Evolutionary conservation across 2,329 filamentous ascomycete genomes (phyloP), one percentile per base, ranked within the genome.

Genomic region (Byssochlamys sp.): DNA sequence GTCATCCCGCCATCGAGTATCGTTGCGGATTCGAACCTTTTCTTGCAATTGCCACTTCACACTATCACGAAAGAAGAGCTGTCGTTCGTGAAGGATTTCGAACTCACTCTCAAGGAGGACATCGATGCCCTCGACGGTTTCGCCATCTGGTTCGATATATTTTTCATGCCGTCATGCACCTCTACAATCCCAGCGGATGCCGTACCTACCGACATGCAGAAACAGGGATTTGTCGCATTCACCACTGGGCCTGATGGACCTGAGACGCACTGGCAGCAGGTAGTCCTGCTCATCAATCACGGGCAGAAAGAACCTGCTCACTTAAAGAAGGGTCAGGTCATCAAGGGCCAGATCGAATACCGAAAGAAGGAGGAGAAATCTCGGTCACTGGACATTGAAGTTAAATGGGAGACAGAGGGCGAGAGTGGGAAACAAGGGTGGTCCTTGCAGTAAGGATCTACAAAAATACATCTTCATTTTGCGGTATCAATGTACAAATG

Each of bases 141-240:
- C 72, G 80, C 90, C 12, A 82, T 96, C 64, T 96, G 91, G 90
- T 96, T 96, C 70, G 92, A 97, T 71, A 92, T 88, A 26, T 94
- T 94, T 78, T 96, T 96, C 74, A 83, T 88, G 62, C 84, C 85
- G 9, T 81, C 82, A 0, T 76, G 80, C 35, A 75, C 79, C 35
- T 71, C 75, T 54, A 65, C 67, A 28, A 69, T 82, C 52, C 74
- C 79, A 29, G 73, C 80, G n/a, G 82, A 84, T 54, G 83, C 85
- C 0, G 78, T 84, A 57, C 72, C 73, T 35, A 65, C 68, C n/a
- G 78, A 81, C 3, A 91, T 87, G 83, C 80, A 82, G 61, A 76
- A 79, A 67, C 78, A 86, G 62, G 83, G 86, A 54, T 65, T 72
- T 25, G 80, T 90, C n/a, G 87, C 89, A 0, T 96, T 96, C 71